Percentiles rank a stretch among this genome's conserved stretches.
phyloP scores from a whole-genome alignment of 805 yeast species.

The Ogataea allantospora region DNA sequence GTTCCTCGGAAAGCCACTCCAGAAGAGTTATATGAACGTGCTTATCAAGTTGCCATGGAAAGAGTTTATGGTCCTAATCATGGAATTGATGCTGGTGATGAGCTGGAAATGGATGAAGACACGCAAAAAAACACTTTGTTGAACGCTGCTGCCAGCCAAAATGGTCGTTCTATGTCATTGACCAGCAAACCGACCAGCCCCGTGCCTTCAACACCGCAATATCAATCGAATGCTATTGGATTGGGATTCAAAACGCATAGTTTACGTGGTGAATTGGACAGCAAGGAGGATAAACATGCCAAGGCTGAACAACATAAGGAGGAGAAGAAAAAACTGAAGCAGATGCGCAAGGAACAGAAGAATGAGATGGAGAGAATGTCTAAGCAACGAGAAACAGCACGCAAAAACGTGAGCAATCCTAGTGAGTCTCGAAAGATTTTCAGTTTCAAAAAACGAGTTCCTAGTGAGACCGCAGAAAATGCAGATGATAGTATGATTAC shows the following conservation, averaged over 20 bases:
- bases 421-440: constrained; percentile 10
- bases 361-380: constrained; percentile 23
- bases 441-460: constrained; percentile 9
- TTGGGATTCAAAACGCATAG: constrained; percentile 32
- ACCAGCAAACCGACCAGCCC: constrained; percentile 1
- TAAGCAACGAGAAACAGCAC: constrained; percentile 26
- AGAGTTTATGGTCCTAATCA: constrained; percentile 49
- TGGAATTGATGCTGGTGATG: constrained; percentile 6
- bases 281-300: constrained; percentile 17
- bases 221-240: constrained; percentile 31
- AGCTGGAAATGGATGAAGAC: constrained; percentile 23
- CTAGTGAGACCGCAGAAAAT: neutral
- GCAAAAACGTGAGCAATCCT: constrained; percentile 17
- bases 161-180: constrained; percentile 7
- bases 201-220: constrained; percentile 4
- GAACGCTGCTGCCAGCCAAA: constrained; percentile 17
- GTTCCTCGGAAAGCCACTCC: constrained; percentile 32
- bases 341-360: constrained; percentile 25
- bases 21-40: constrained; percentile 54
- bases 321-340: constrained; percentile 22
- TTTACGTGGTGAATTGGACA: constrained; percentile 24
- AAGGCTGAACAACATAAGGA: constrained; percentile 20
- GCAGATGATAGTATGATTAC: constrained; percentile 3
- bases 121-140: constrained; percentile 28
- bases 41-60: constrained; percentile 53